phyloP scores from a whole-genome alignment of 2,329 filamentous ascomycete species.

The Talaromyces sp. region DNA sequence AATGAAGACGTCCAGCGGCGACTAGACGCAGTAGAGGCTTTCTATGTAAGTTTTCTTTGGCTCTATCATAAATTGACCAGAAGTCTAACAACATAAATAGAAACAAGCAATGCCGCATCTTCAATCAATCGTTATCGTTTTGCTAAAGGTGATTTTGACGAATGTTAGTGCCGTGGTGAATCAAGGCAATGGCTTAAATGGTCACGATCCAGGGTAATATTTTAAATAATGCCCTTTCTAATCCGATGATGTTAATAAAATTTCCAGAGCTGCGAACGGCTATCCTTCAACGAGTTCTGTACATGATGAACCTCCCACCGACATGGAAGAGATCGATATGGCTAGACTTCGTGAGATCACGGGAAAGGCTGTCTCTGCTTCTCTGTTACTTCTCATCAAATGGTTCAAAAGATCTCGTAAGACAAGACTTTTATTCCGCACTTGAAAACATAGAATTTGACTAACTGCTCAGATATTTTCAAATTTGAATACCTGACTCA shows the following conservation, averaged over 20 bases:
- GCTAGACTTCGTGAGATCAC: conserved; percentile 79
- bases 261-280: conserved; percentile 22
- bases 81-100: conserved; percentile 37
- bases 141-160: conserved; percentile 79
- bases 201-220: conserved; percentile 38
- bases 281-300: conserved; percentile 14
- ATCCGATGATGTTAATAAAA: conserved; percentile 10
- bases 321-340: conserved; percentile 72
- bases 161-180: conserved; percentile 83
- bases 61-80: background rate
- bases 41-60: conserved; percentile 62
- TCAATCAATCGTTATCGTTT: conserved; percentile 87
- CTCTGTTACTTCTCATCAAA: conserved; percentile 80
- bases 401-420: conserved; percentile 94
- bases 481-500: conserved; percentile 97
- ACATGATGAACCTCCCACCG: conserved; percentile 27
- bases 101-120: conserved; percentile 72
- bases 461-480: conserved; percentile 61
- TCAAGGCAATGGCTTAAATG: conserved; percentile 42
- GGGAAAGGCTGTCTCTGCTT: conserved; percentile 85
- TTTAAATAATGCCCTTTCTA: background rate
- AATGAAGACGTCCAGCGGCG: conserved; percentile 45
- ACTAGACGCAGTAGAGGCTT: conserved; percentile 68
- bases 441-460: conserved; percentile 10
- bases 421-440: conserved; percentile 27